Evolutionary conservation across 495 filamentous ascomycete species (phyloP).

Genomic region (Penicillium mononematosum): DNA sequence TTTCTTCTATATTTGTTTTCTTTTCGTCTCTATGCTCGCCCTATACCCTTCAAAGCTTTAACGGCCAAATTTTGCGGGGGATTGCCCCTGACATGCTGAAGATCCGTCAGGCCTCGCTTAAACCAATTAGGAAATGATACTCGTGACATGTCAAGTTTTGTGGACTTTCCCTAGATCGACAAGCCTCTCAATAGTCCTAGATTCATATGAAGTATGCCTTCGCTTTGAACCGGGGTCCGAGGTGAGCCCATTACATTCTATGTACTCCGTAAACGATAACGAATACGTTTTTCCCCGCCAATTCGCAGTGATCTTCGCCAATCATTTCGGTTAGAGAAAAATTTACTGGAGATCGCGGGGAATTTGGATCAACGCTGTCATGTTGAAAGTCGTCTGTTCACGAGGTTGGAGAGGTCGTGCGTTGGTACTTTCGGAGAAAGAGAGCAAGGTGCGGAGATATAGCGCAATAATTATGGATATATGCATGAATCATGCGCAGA

Average conservation of each 20-base stretch:
- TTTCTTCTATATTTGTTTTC: no score
- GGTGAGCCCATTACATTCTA: neutral
- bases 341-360: neutral
- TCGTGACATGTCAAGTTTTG: slow-evolving; percentile 18
- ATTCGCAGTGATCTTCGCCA: neutral
- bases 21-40: no score
- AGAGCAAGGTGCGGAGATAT: neutral
- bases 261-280: neutral
- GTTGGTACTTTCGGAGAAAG: neutral
- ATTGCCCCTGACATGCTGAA: slow-evolving; percentile 19
- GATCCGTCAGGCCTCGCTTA: slow-evolving; percentile 24
- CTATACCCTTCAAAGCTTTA: no score
- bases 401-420: neutral
- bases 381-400: neutral
- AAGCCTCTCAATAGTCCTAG: neutral
- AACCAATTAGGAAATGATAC: slow-evolving; percentile 25
- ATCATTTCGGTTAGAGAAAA: neutral
- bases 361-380: neutral
- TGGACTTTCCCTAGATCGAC: slow-evolving; percentile 6
- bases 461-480: neutral
- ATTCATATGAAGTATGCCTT: slow-evolving; percentile 17
- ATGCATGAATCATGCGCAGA: neutral
- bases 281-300: slow-evolving; percentile 5
- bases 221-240: slow-evolving; percentile 6
- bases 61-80: neutral